Conservation (phyloP, 345 rosid genomes). For the Salix viminalis region DNA sequence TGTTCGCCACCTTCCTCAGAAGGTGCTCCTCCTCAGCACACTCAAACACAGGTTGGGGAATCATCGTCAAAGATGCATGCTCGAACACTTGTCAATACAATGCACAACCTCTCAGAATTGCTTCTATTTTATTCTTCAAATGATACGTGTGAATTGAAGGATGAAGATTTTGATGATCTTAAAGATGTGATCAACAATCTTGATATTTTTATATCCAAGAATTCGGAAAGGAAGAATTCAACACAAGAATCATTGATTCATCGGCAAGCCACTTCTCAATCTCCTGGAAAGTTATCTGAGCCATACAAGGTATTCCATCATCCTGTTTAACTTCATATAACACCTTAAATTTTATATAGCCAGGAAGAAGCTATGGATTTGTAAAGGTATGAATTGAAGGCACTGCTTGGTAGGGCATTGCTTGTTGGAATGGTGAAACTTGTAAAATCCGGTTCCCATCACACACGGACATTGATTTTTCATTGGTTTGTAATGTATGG, state of each 20-base stretch:
- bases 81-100: slow-evolving; percentile 39
- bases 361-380: background rate
- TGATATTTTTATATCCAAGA: slow-evolving; percentile 42
- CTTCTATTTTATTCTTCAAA: slow-evolving; percentile 57
- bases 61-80: slow-evolving; percentile 30
- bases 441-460: background rate
- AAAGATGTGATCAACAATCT: slow-evolving; percentile 57
- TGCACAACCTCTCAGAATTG: slow-evolving; percentile 68
- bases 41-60: slow-evolving; percentile 18
- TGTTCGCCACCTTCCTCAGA: slow-evolving; percentile 40
- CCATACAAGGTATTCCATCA: slow-evolving; percentile 43
- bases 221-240: slow-evolving; percentile 21
- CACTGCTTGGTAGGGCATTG: background rate
- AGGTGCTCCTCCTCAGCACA: slow-evolving; percentile 21
- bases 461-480: background rate
- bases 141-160: slow-evolving; percentile 48
- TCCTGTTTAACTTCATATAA: background rate
- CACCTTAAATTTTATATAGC: background rate
- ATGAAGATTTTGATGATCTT: slow-evolving; percentile 48
- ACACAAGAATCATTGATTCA: slow-evolving; percentile 30
- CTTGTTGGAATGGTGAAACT: background rate
- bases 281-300: slow-evolving; percentile 22
- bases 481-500: background rate
- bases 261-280: slow-evolving; percentile 14
- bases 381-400: background rate